Evolutionary conservation across 768 basidiomycete species (phyloP).

Genomic region (Mycena rosella): DNA sequence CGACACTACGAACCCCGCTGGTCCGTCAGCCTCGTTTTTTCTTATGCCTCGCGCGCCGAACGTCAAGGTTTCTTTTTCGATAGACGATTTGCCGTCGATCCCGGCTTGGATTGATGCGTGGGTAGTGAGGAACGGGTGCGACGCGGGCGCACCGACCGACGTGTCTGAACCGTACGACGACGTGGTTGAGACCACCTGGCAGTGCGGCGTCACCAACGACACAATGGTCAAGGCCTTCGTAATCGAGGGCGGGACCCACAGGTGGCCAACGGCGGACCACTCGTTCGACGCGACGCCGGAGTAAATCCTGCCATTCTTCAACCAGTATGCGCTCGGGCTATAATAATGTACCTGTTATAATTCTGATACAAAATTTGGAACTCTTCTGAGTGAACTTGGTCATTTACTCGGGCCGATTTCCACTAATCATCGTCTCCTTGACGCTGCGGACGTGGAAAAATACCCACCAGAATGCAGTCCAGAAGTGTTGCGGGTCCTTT

Average conservation of each 20-base stretch:
- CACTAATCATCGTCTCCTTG: too few relatives aligned
- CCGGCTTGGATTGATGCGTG: constrained; percentile 30
- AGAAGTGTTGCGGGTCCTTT: too few relatives aligned
- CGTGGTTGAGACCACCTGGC: constrained; percentile 21
- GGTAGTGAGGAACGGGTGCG: constrained; percentile 34
- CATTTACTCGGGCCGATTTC: too few relatives aligned
- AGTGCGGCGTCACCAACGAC: constrained; percentile 4
- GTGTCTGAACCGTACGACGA: constrained; percentile 12
- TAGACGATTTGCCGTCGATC: constrained; percentile 32
- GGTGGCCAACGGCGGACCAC: constrained; percentile 27
- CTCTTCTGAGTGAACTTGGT: too few relatives aligned
- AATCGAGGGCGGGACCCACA: constrained; percentile 22
- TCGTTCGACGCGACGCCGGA: constrained; percentile 35
- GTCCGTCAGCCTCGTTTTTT: not conserved
- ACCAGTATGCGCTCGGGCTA: not conserved
- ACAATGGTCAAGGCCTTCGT: constrained; percentile 27
- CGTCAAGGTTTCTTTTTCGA: too few relatives aligned
- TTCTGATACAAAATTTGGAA: too few relatives aligned
- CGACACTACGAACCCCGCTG: not conserved
- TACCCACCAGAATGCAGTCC: too few relatives aligned
- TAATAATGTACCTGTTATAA: too few relatives aligned
- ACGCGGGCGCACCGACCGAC: constrained; percentile 5
- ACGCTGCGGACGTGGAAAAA: too few relatives aligned
- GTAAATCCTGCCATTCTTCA: constrained; percentile 38
- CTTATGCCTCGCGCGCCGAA: not conserved